Evolutionary conservation across 495 filamentous ascomycete genomes (phyloP), one percentile per base, ranked within the genome.

Genomic region (Aspergillus bridgeri): DNA sequence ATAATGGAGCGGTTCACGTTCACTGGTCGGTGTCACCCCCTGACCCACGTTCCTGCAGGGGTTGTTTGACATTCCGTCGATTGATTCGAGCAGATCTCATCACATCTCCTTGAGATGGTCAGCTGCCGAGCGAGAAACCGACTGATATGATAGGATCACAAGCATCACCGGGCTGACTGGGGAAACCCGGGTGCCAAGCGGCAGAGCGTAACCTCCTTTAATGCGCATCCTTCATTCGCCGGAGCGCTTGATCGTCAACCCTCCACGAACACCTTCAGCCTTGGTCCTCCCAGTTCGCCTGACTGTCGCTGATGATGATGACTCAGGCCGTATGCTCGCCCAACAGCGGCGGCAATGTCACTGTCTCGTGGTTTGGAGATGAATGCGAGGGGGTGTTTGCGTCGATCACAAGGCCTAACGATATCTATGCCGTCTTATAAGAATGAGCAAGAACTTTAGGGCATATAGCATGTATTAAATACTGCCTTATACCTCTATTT

Each of bases 131-230:
- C 5, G 48, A 33, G 33, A 29, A 51, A 29, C 48, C 48, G 48
- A 33, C 25, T 19, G 33, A 51, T 54, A 44, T 60, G 25, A 60
- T 62, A 62, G 62, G 64, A 57, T 63, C 60, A 66, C 60, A 61
- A 61, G 64, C 58, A 57, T 45, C 58, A 18, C 55, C 43, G 61
- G 55, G 60, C 59, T 65, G 63, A 65, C 60, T 58, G 24, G 20
- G 15, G 44, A 29, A 19, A 20, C 18, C 18, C 48, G 54, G 59
- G 57, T 59, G 63, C 60, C 63, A 65, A 60, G 59, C 48, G 59
- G 53, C 51, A 54, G 54, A 56, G 25, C 17, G 46, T 15, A 38
- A 38, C 33, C 33, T 58, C 43, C 19, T 44, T 55, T 20, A 47
- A 17, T 25, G 44, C 15, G 46, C 13, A 21, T 44, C 42, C 20